Conservation (phyloP, 164 flowering plant species). For the Dillenia turbinata region DNA sequence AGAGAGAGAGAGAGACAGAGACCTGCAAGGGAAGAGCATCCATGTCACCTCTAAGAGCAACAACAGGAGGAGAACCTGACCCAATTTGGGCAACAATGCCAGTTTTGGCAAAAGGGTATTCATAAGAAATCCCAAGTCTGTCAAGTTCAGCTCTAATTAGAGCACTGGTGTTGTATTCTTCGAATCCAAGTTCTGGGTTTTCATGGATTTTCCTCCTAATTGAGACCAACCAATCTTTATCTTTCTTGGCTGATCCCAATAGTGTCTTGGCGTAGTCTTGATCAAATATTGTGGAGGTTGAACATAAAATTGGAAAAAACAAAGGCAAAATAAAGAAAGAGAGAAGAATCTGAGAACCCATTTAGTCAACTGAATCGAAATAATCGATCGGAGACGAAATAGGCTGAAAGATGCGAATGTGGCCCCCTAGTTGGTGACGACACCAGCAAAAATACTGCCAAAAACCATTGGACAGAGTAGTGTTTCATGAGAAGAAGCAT, state of each 20-base stretch:
- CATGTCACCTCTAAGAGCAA: constrained; percentile 89
- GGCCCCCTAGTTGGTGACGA: too few relatives aligned
- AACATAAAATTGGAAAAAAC: constrained; percentile 1
- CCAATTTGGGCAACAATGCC: constrained; percentile 77
- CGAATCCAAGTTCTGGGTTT: constrained; percentile 72
- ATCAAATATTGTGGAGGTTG: neutral
- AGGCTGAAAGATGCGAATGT: too few relatives aligned
- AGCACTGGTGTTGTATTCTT: constrained; percentile 79
- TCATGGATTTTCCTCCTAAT: constrained; percentile 71
- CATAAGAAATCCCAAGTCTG: constrained; percentile 49
- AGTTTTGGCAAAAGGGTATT: constrained; percentile 63
- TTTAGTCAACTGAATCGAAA: neutral
- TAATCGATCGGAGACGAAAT: too few relatives aligned
- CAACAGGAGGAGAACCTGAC: constrained; percentile 57
- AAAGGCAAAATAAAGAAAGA: constrained; percentile 2
- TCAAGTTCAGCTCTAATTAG: constrained; percentile 68
- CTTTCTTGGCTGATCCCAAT: constrained; percentile 36
- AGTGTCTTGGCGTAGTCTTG: constrained; percentile 9
- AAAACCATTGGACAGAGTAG: too few relatives aligned
- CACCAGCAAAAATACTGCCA: too few relatives aligned
- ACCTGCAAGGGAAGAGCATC: constrained; percentile 92
- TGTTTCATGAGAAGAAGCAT: too few relatives aligned
- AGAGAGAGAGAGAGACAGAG: neutral
- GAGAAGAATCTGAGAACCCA: neutral
- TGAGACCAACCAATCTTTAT: constrained; percentile 64